A percentile compares a stretch with the other conserved stretches of the same genome.
Conservation (phyloP, 2,329 filamentous ascomycete species). For the Sporothrix mexicana region DNA sequence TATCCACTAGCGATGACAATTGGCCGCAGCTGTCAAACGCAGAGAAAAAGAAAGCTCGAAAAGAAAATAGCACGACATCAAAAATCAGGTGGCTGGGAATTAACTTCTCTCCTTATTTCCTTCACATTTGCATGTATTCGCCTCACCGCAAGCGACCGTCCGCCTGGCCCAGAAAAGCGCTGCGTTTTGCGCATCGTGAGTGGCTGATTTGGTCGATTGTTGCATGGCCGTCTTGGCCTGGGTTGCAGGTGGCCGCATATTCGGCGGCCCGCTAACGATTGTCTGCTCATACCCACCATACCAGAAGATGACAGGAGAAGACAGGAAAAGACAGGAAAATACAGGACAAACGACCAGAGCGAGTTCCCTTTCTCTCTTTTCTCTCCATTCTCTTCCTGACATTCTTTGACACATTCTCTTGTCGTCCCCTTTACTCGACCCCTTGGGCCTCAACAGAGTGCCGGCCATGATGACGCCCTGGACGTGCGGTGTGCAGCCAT, state of each 20-base stretch:
- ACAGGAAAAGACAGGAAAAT: not conserved
- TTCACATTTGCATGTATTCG: too few relatives aligned
- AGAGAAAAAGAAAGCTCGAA: not conserved
- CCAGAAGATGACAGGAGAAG: not conserved
- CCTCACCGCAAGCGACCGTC: constrained; percentile 6
- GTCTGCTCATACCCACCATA: constrained; percentile 4
- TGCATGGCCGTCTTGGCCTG: constrained; percentile 12
- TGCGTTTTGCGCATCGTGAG: constrained; percentile 22
- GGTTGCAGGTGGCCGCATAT: constrained; percentile 37
- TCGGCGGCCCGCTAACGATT: constrained; percentile 34
- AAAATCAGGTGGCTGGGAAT: constrained; percentile 25
- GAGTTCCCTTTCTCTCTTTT: not conserved
- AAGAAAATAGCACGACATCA: not conserved
- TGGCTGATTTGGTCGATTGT: constrained; percentile 8
- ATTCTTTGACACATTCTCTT: not conserved
- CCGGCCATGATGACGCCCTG: not conserved
- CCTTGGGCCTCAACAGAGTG: constrained; percentile 15
- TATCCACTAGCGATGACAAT: constrained; percentile 10
- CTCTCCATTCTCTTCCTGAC: not conserved
- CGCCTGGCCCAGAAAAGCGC: not conserved
- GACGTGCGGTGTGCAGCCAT: constrained; percentile 28
- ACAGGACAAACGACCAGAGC: not conserved
- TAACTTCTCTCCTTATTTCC: not conserved
- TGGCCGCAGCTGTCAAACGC: not conserved
- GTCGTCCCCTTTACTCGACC: not conserved